Base-by-base conservation (phyloP, 257 asterid genomes). In the Linaria vulgaris region DNA sequence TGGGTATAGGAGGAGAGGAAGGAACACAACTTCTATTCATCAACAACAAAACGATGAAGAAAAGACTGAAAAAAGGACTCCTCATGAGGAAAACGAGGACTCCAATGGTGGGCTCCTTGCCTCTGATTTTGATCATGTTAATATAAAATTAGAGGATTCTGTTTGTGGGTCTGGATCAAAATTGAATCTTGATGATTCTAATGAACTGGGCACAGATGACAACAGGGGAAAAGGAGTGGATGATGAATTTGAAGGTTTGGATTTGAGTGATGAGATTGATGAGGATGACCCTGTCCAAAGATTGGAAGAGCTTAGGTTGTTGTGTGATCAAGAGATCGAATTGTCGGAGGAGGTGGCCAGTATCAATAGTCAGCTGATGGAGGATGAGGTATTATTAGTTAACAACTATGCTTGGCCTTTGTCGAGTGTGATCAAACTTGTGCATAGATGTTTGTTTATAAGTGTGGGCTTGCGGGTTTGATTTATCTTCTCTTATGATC, bases 321-420 rank as follows among this genome's bases (percentile, higher is more conserved):
- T 82, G 9, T 73, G 22, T 60, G 72, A 78, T n/a, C n/a, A n/a
- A 39, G 89, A 85, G 67, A 76, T 67, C 0, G 80, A 72, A 61
- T 59, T 86, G 63, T 72, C 95, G 3, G 85, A 75, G 61, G 94
- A 85, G 67, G 72, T 68, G 73, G 67, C 83, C 34, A 79, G 68
- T 50, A 59, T 73, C 71, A 88, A 86, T 79, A 76, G 74, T 65
- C 96, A 88, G 75, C 79, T 78, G 27, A 95, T 86, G 58, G 89
- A 83, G 72, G 96, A 91, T 66, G 98, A 88, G 96, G 95, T 91
- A 67, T 51, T 54, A 6, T 20, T 45, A n/a, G n/a, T n/a, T n/a
- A n/a, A n/a, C 56, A 51, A 34, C 31, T 61, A 27, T 55, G 66
- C 60, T n/a, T 57, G 24, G 15, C 46, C 34, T 43, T 43, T 47